Base-by-base conservation (phyloP, 2,329 filamentous ascomycete species). In the Fusarium ambrosium region DNA sequence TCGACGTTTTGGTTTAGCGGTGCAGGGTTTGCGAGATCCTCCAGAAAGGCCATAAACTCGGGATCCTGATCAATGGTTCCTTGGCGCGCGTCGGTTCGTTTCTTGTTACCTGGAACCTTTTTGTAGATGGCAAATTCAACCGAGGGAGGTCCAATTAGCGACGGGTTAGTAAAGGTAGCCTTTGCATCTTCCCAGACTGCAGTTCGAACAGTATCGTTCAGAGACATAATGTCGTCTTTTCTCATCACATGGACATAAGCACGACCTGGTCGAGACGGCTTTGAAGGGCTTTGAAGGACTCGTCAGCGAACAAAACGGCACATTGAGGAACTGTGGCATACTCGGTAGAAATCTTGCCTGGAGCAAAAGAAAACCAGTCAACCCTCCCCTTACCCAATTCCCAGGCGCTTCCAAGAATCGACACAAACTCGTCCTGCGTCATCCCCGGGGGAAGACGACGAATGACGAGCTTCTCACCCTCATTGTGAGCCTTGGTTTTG, bases 61-160 rank as follows among this genome's bases (percentile, higher is more conserved):
- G 94, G 92, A 79, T 99, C 97, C 81, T 98, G 95, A 79, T 99
- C 97, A 76, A 99, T 98, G 4, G 95, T 98, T 63, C 96, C 97
- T 81, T 98, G 94, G 16, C 95, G 92, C 63, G 92, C 91, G 85
- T 99, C 97, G 64, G 91, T 90, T 37, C 95, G 92, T 60, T 90
- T 90, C 81, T 94, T 94, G 39, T 88, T 90, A 69, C 90, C 90
- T 2, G 96, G 95, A 2, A 95, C 90, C 79, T 95, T 95, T 75
- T 94, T 94, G 84, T 95, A 97, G 1, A 93, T 90, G 20, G 95
- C 91, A 79, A 94, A 94, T 79, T 98, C 95, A 59, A 98, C 86
- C 6, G 89, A 89, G 0, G 97, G 95, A 2, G 93, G 94, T 0
- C 94, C 93, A 64, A 97, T 86, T 3, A 98, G 89, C 29, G 92